phyloP scores from a whole-genome alignment of 768 basidiomycete species.

The Tylopilus cervinicoccineus region DNA sequence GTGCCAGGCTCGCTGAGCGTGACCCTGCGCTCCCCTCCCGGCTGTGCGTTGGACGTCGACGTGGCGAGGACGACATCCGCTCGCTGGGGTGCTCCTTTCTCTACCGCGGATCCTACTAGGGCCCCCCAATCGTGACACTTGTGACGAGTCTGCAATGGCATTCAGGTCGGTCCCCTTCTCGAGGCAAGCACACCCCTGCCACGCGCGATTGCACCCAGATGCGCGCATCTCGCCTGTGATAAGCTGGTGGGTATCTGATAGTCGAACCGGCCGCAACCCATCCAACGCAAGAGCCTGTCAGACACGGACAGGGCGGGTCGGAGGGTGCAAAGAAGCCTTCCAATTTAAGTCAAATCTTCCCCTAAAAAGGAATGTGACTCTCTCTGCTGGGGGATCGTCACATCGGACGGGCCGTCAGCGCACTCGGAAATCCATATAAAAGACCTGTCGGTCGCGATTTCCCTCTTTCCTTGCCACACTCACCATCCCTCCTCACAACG shows the following conservation, averaged over 20 bases:
- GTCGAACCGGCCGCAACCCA: constrained; percentile 17
- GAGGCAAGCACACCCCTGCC: neutral
- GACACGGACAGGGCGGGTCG: constrained; percentile 15
- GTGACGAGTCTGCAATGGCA: constrained; percentile 22
- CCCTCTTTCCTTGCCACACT: constrained; percentile 39
- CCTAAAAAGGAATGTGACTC: constrained; percentile 32
- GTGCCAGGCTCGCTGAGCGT: neutral
- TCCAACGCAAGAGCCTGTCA: constrained; percentile 27
- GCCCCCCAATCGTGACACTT: constrained; percentile 17
- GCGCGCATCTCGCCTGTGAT: constrained; percentile 2
- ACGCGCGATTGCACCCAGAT: neutral
- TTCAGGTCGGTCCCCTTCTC: constrained; percentile 3
- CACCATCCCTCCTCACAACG: constrained; percentile 34
- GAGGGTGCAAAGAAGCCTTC: constrained; percentile 30
- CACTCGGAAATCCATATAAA: constrained; percentile 35
- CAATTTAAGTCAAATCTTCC: constrained; percentile 26
- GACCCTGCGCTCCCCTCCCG: neutral
- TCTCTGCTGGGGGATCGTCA: constrained; percentile 29
- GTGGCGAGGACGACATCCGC: neutral
- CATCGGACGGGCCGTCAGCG: constrained; percentile 19
- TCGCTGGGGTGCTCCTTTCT: neutral
- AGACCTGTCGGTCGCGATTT: constrained; percentile 16
- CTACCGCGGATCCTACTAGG: constrained; percentile 27
- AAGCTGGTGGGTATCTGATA: constrained; percentile 21
- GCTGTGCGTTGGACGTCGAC: no score